phyloP scores from a whole-genome alignment of 306 rosid species.

The Boehmeria nivea region DNA sequence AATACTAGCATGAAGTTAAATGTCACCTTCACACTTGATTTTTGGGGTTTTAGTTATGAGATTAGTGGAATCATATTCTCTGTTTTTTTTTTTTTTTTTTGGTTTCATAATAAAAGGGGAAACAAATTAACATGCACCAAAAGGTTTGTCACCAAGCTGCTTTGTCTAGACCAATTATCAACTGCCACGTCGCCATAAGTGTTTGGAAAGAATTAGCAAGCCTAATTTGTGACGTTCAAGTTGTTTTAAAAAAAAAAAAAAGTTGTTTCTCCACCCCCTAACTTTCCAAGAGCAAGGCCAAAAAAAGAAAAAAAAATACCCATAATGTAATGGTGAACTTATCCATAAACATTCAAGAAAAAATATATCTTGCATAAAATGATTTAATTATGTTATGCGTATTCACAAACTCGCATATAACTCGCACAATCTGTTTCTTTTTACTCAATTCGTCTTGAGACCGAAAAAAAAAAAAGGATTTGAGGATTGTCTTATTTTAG shows the following conservation, averaged over 20 bases:
- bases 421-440: too few species aligned
- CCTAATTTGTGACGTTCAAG: not conserved
- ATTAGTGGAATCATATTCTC: conserved; percentile 3
- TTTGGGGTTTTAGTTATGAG: not conserved
- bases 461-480: too few species aligned
- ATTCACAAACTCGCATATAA: too few species aligned
- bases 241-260: too few species aligned
- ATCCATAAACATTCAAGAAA: too few species aligned
- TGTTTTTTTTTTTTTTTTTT: too few species aligned
- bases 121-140: conserved; percentile 16
- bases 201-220: not conserved
- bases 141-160: conserved; percentile 4
- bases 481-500: too few species aligned
- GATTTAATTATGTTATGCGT: too few species aligned
- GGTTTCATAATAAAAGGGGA: not conserved
- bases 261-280: not conserved
- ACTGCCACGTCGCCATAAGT: not conserved
- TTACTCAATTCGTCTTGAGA: too few species aligned
- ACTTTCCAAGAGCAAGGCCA: not conserved
- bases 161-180: not conserved
- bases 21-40: conserved; percentile 5
- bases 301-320: not conserved
- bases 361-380: too few species aligned
- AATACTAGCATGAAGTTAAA: conserved; percentile 12
- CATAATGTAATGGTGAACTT: too few species aligned